Evolutionary conservation across 352 stramenopile species (phyloP), one percentile per base, ranked within the genome.

Genomic region (Phytopythium helicoides): DNA sequence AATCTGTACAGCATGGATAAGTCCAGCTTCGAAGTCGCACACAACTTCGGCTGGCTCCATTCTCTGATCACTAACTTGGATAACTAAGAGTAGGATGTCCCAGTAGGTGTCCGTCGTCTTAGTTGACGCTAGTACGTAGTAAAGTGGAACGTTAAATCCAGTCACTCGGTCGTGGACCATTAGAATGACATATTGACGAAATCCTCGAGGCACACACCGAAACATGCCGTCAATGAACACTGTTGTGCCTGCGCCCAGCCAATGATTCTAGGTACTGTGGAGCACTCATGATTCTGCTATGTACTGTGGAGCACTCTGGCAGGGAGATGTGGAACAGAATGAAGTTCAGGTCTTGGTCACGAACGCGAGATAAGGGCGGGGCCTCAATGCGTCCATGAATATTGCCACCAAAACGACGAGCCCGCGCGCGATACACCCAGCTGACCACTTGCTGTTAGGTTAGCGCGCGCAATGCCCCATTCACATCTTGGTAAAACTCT

Each of bases 201-300:
- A 65, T 6, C 26, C 28, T 16, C 2, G 18, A 14, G 58, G 38
- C 0, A 52, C 47, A 19, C 47, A 58, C 10, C 46, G 35, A 37
- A 71, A 71, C 1, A 58, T 60, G 0, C 62, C 62, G 41, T 76
- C 62, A 1, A 70, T 23, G 26, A 71, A 70, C 5, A 72, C 11
- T 0, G 52, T 47, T 8, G 52, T 62, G 19, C 35, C 33, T 63
- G 64, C 1, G 64, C 56, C 53, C 52, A 70, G 3, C 57, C 58
- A 21, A 69, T 28, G 14, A 69, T 56, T 18, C 63, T 50, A 14
- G n/a, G n/a, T n/a, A n/a, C n/a, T n/a, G n/a, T n/a, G n/a, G n/a
- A n/a, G n/a, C n/a, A n/a, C n/a, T n/a, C n/a, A n/a, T n/a, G n/a
- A n/a, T n/a, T n/a, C n/a, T n/a, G n/a, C 62, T 46, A 2, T 49